phyloP scores from a whole-genome alignment of 2,329 filamentous ascomycete species.

The Stagonosporopsis tanaceti region DNA sequence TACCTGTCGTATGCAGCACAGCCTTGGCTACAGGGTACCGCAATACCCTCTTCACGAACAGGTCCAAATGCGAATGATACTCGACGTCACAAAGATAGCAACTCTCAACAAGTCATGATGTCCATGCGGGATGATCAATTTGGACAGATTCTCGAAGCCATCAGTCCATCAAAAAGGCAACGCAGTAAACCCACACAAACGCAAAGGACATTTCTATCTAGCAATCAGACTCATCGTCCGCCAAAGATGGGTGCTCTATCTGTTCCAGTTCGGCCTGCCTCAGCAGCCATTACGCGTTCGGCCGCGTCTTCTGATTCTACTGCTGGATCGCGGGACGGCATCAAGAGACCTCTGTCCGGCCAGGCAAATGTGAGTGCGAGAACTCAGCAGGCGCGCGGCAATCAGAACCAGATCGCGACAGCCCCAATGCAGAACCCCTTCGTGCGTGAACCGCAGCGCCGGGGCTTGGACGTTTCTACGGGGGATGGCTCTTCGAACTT shows the following conservation, averaged over 20 bases:
- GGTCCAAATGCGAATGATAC: conserved; percentile 3
- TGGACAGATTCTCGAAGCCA: conserved; percentile 35
- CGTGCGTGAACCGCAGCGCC: conserved; percentile 15
- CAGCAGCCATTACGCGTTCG: conserved; percentile 36
- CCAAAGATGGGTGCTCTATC: conserved; percentile 27
- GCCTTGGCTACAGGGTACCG: conserved; percentile 16
- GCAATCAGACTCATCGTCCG: conserved; percentile 19
- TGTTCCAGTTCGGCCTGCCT: conserved; percentile 30
- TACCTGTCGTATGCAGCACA: conserved; percentile 13
- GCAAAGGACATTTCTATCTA: conserved; percentile 10
- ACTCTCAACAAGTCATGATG: conserved; percentile 24
- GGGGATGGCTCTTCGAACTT: conserved; percentile 30
- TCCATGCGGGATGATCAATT: conserved; percentile 41
- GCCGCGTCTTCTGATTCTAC: conserved; percentile 34
- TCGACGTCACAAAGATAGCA: conserved; percentile 21
- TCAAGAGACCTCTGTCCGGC: conserved; percentile 22
- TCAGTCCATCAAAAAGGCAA: conserved; percentile 64
- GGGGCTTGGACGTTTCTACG: conserved; percentile 34
- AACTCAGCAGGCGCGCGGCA: conserved; percentile 25
- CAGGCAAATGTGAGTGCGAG: conserved; percentile 1
- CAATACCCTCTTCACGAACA: not conserved
- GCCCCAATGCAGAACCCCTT: conserved; percentile 32
- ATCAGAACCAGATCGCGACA: conserved; percentile 28
- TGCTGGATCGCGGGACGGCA: conserved; percentile 15
- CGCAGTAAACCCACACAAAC: conserved; percentile 48